These are phyloP conservation scores for Byssochlamys sp. DNA, from an alignment of 2,329 filamentous ascomycete genomes.

Conservation along the genomic window DNA sequence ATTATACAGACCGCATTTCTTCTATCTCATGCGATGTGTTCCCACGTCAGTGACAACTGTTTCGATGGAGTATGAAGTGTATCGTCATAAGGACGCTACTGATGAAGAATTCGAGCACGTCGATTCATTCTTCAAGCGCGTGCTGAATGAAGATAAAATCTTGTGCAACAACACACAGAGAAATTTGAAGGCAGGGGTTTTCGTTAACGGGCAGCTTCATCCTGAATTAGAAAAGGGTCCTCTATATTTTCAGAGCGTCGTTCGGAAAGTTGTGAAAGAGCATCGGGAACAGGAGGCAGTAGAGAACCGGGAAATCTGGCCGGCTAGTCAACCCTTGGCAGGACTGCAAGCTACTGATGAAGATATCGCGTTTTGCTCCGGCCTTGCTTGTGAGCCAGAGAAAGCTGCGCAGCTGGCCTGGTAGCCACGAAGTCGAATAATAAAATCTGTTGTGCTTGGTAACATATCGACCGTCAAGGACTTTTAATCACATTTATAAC, in stretches of 20 bases:
- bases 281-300: slow-evolving; percentile 41
- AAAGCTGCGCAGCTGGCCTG: neutral
- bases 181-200: slow-evolving; percentile 54
- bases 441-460: neutral
- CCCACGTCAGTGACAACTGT: slow-evolving; percentile 44
- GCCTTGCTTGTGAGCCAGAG: neutral
- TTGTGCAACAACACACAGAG: slow-evolving; percentile 51
- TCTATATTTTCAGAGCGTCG: slow-evolving; percentile 46
- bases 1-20: slow-evolving; percentile 46
- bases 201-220: slow-evolving; percentile 55
- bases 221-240: slow-evolving; percentile 52
- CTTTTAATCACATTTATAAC: too few relatives aligned
- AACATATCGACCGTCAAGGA: too few relatives aligned
- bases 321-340: slow-evolving; percentile 26
- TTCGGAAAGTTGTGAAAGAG: slow-evolving; percentile 40
- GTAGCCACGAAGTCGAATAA: neutral
- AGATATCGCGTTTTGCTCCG: neutral
- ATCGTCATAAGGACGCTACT: slow-evolving; percentile 51
- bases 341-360: neutral
- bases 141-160: slow-evolving; percentile 57
- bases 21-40: slow-evolving; percentile 55
- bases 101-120: slow-evolving; percentile 51
- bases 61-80: slow-evolving; percentile 55
- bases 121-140: slow-evolving; percentile 52
- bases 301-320: slow-evolving; percentile 43